Conservation (phyloP, 768 basidiomycete species). For the Hortiboletus flavorubellus region DNA sequence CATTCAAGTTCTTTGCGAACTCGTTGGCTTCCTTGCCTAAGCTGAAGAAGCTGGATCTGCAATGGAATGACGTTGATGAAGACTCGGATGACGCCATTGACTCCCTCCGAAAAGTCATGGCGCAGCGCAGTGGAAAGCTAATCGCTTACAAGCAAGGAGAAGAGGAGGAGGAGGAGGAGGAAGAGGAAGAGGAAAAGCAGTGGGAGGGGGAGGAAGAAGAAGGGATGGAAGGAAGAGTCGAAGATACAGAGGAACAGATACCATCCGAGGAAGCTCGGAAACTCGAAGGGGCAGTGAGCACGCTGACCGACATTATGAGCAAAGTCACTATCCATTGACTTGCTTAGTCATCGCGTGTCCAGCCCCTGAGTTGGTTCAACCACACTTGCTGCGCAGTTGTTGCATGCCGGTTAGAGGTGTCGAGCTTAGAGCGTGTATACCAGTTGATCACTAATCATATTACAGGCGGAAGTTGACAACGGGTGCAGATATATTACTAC, state of each 20-base stretch:
- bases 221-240: constrained; percentile 30
- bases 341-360: background rate
- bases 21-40: constrained; percentile 59
- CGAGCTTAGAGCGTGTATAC: constrained; percentile 20
- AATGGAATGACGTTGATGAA: constrained; percentile 87
- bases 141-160: constrained; percentile 79
- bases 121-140: constrained; percentile 64
- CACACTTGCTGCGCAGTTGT: background rate
- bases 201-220: constrained; percentile 35
- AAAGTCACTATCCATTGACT: constrained; percentile 53
- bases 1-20: constrained; percentile 64
- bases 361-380: background rate
- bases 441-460: constrained; percentile 15
- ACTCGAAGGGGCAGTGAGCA: constrained; percentile 42
- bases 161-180: constrained; percentile 65
- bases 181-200: constrained; percentile 45
- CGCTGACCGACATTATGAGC: constrained; percentile 62
- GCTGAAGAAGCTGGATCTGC: constrained; percentile 74
- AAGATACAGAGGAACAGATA: constrained; percentile 18
- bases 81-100: constrained; percentile 58
- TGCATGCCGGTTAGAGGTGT: background rate
- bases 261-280: constrained; percentile 25
- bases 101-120: constrained; percentile 51
- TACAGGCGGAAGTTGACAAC: background rate
- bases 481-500: constrained; percentile 4